These are phyloP conservation scores for Xylariales sp. DNA, from an alignment of 2,329 filamentous ascomycete genomes.

Conservation along the genomic window DNA sequence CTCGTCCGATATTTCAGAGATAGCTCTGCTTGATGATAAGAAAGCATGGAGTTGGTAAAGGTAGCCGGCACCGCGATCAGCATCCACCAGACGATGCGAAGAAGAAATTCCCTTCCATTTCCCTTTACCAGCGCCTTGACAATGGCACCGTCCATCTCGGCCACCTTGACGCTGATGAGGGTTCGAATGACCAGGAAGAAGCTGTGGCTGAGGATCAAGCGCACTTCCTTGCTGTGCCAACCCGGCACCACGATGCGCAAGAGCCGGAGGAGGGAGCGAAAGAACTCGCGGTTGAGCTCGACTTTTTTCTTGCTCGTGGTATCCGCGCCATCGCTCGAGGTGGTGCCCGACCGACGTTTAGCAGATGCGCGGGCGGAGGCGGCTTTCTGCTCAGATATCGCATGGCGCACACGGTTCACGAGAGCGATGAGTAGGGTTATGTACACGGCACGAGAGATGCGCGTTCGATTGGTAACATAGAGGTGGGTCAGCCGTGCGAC, in stretches of 20 bases:
- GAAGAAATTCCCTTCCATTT: conserved; percentile 83
- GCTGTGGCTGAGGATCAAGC: conserved; percentile 84
- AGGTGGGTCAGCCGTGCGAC: conserved; percentile 64
- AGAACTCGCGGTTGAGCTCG: conserved; percentile 82
- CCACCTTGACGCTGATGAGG: conserved; percentile 90
- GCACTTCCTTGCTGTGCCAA: conserved; percentile 82
- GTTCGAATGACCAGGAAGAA: conserved; percentile 89
- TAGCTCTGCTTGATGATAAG: conserved; percentile 94
- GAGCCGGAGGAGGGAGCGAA: conserved; percentile 70
- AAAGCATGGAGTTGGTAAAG: conserved; percentile 98
- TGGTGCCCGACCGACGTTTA: conserved; percentile 48
- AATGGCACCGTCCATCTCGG: conserved; percentile 88
- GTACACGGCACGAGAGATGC: conserved; percentile 80
- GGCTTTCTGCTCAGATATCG: conserved; percentile 88
- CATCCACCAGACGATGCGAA: conserved; percentile 97
- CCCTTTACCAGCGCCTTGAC: conserved; percentile 91
- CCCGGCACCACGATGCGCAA: conserved; percentile 86
- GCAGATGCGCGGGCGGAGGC: conserved; percentile 67
- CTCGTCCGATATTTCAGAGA: conserved; percentile 89
- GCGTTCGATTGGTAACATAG: conserved; percentile 75
- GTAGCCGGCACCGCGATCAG: conserved; percentile 90
- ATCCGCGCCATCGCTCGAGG: conserved; percentile 31
- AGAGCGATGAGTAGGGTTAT: conserved; percentile 76
- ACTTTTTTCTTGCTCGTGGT: conserved; percentile 59
- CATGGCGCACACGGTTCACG: conserved; percentile 82